Evolutionary conservation across 1,284 basidiomycete genomes (phyloP), one percentile per base, ranked within the genome.

Genomic region (Cerrena zonata): DNA sequence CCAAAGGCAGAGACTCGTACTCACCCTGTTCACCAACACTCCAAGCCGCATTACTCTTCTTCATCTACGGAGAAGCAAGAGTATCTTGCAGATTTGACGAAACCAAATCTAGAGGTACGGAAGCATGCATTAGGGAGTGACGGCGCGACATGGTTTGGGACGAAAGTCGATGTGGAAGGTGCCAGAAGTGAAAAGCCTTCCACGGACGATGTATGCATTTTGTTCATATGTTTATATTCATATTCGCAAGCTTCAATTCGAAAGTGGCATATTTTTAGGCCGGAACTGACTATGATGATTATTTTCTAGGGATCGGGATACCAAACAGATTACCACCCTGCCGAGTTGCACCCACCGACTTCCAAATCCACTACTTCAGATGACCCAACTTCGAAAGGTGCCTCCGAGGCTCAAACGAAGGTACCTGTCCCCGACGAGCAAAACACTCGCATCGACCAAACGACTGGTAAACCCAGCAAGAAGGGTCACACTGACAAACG

Each of bases 291-390:
- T n/a, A 36, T n/a, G 34, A 36, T 36, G 34, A 36, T 23, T 42
- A 26, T 38, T 26, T 11, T 39, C 11, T 15, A 65, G 64, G 62
- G 55, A 15, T 47, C 48, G 2, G 61, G 54, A 2, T 64, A 64
- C 43, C 59, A 64, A 19, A 60, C 60, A 0, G 56, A 60, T 51
- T 68, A 68, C 55, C 66, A 68, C 53, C 65, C 66, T 10, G 58
- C 66, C 0, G 40, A 56, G 45, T 50, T 65, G 18, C 62, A 64
- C 45, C 65, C 65, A 34, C 46, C 25, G 2, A 15, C 18, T 15
- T 18, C 26, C 30, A 42, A 49, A 23, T 34, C 42, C 38, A 52
- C 47, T 11, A 30, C 45, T 5, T 40, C 42, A 19, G 18, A 23
- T 24, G 48, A 49, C 19, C 34, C 52, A 26, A 34, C 27, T 7